Percentiles rank a stretch among this genome's conserved stretches.
phyloP scores from a whole-genome alignment of 2,329 filamentous ascomycete species.

The Hypoxylon sp. region DNA sequence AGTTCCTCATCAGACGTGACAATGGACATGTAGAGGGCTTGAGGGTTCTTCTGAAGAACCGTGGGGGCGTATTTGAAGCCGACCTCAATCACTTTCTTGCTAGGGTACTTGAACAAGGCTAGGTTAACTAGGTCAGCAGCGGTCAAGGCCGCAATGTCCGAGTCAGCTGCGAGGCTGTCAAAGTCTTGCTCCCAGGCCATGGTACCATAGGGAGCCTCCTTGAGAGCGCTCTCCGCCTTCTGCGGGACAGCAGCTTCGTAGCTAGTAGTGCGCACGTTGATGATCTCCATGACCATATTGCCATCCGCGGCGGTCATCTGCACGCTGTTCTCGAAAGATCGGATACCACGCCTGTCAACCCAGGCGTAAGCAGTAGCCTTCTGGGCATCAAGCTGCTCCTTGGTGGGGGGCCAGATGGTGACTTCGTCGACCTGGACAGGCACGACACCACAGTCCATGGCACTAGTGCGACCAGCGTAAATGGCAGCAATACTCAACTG shows the following conservation, averaged over 20 bases:
- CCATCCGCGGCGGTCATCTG: conserved; percentile 45
- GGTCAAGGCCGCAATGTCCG: conserved; percentile 16
- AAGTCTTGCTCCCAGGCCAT: conserved; percentile 47
- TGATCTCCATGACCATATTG: conserved; percentile 47
- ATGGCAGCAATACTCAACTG: conserved; percentile 51
- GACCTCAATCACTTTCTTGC: conserved; percentile 39
- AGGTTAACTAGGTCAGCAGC: conserved; percentile 32
- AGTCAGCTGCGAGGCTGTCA: conserved; percentile 31
- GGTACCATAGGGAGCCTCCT: conserved; percentile 44
- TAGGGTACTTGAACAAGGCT: conserved; percentile 48
- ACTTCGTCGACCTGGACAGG: conserved; percentile 21
- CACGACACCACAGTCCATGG: conserved; percentile 47
- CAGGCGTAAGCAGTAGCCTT: conserved; percentile 42
- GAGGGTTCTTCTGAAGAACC: conserved; percentile 25
- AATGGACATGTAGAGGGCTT: conserved; percentile 33
- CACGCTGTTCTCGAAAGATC: conserved; percentile 39
- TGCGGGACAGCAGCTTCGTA: conserved; percentile 51
- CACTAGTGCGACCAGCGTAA: conserved; percentile 48
- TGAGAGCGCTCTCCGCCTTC: conserved; percentile 29
- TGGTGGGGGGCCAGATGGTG: conserved; percentile 14
- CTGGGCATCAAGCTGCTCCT: conserved; percentile 22
- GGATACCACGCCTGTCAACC: conserved; percentile 40
- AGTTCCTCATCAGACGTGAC: conserved; percentile 32
- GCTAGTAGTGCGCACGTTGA: conserved; percentile 39
- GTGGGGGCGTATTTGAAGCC: conserved; percentile 27